Evolutionary conservation across 2,329 filamentous ascomycete species (phyloP).

Genomic region (Hypoxylon sp.): DNA sequence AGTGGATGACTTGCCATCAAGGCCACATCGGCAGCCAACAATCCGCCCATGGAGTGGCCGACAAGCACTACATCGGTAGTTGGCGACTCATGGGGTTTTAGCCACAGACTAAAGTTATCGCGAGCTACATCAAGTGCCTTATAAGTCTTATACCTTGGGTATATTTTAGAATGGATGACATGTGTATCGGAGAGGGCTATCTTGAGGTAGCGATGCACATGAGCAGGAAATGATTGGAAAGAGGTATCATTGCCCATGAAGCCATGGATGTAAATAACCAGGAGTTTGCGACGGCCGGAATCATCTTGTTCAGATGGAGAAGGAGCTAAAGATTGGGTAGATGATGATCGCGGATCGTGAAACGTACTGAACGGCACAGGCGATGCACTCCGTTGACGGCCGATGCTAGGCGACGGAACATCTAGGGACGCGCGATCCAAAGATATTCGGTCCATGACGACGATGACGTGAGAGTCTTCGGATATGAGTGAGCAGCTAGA

Average conservation of each 20-base stretch:
- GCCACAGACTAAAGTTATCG: conserved; percentile 87
- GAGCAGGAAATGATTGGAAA: conserved; percentile 88
- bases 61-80: conserved; percentile 85
- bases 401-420: conserved; percentile 19
- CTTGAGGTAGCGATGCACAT: conserved; percentile 83
- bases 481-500: background rate
- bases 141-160: conserved; percentile 84
- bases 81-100: conserved; percentile 80
- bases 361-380: conserved; percentile 43
- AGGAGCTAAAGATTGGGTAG: conserved; percentile 59
- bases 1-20: conserved; percentile 67
- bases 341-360: conserved; percentile 65
- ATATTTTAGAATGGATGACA: conserved; percentile 88
- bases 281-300: conserved; percentile 68
- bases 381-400: conserved; percentile 12
- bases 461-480: conserved; percentile 8
- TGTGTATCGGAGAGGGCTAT: conserved; percentile 78
- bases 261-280: conserved; percentile 89
- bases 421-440: conserved; percentile 24
- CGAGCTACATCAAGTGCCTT: conserved; percentile 79
- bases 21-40: conserved; percentile 84
- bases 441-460: conserved; percentile 26
- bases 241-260: conserved; percentile 92
- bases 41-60: conserved; percentile 91
- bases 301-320: conserved; percentile 49